These are phyloP conservation scores for Yarrowia sp. DNA, from an alignment of 805 yeast species.

Conservation along the genomic window DNA sequence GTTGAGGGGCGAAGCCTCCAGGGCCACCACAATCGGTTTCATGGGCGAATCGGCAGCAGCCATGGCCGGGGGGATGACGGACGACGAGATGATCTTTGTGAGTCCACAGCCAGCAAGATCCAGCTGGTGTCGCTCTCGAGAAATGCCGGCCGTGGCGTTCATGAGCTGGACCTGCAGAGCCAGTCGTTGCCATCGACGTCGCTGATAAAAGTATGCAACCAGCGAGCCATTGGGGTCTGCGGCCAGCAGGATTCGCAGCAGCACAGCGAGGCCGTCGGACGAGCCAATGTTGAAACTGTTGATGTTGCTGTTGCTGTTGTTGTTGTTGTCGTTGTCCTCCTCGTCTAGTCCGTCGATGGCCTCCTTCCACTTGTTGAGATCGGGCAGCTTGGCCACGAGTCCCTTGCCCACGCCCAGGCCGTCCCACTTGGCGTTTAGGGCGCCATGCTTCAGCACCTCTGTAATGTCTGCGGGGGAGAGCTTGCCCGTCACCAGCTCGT, in stretches of 20 bases:
- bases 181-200: constrained; percentile 36
- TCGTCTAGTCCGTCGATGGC: constrained; percentile 35
- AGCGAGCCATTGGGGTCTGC: constrained; percentile 37
- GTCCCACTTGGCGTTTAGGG: constrained; percentile 20
- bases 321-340: constrained; percentile 33
- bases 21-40: constrained; percentile 41
- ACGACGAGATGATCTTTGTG: constrained; percentile 29
- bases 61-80: constrained; percentile 32
- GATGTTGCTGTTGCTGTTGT: constrained; percentile 4
- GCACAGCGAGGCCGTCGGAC: constrained; percentile 35
- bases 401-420: constrained; percentile 29
- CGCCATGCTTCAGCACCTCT: constrained; percentile 26
- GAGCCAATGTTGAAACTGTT: constrained; percentile 4
- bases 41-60: constrained; percentile 39
- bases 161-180: constrained; percentile 33
- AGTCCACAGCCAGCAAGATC: constrained; percentile 31
- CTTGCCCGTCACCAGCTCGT: constrained; percentile 25
- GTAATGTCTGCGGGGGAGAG: constrained; percentile 25
- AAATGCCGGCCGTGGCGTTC: constrained; percentile 34
- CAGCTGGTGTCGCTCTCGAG: constrained; percentile 37
- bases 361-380: constrained; percentile 30
- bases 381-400: constrained; percentile 20
- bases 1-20: constrained; percentile 44
- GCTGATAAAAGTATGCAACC: constrained; percentile 38
- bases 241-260: constrained; percentile 36